Evolutionary conservation across 768 basidiomycete genomes (phyloP), one percentile per base, ranked within the genome.

Genomic region (Trametes punicea): DNA sequence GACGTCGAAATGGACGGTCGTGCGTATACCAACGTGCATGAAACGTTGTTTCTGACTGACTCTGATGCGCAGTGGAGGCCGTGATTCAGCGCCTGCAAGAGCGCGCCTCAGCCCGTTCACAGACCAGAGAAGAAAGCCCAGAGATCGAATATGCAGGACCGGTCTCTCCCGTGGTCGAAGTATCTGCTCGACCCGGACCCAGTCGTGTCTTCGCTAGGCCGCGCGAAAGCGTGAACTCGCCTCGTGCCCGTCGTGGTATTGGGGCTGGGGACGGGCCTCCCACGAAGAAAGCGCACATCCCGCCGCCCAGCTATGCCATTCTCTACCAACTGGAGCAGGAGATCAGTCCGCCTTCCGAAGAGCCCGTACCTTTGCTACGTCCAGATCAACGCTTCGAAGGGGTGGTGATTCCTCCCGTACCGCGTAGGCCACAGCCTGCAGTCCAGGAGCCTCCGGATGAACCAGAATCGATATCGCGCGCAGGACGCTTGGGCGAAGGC

Each of bases 1-100:
- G 59, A 53, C 18, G 60, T 68, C 21, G 65, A 66, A 47, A 48
- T 46, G 34, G 53, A 56, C 26, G 61, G 64, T 10, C 54, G 67
- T 68, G 57, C 49, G 65, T 65, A 29, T 46, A 16, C 36, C 26
- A 4, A 20, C 26, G 9, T 33, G 6, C 21, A 33, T 30, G 15
- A 16, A 27, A 6, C 2, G n/a, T n/a, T 31, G 26, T 13, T 16
- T 8, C 20, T 33, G 10, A 47, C 29, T 30, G n/a, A 47, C 18
- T 4, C 20, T 29, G 18, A 26, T 18, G 29, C 23, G 23, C 26
- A 54, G 52, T 46, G 10, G 44, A 54, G 6, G 25, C 52, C 23
- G 52, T 54, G 23, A 20, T 46, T 4, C 44, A 46, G 52, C 44
- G 52, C 3, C 36, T 54, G 44, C 52, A 54, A 30, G 44, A 54